These are phyloP conservation scores for Myriosclerotinia duriaeana DNA, from an alignment of 2,329 filamentous ascomycete genomes.

Conservation along the genomic window DNA sequence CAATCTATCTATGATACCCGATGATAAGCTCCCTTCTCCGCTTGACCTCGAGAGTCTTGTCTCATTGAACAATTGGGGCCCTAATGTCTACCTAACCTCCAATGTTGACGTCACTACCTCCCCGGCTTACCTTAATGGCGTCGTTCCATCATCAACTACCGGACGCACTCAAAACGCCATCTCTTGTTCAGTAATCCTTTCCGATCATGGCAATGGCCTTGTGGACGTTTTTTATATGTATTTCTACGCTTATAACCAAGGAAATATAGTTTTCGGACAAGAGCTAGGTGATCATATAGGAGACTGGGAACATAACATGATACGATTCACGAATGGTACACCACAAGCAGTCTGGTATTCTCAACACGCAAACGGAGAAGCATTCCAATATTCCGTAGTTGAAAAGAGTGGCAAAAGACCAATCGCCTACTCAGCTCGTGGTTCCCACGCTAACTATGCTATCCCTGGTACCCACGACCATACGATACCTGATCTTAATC, in stretches of 20 bases:
- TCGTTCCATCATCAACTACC: slow-evolving; percentile 48
- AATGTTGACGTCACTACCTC: slow-evolving; percentile 48
- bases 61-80: slow-evolving; percentile 46
- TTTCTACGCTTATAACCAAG: slow-evolving; percentile 42
- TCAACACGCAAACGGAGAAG: slow-evolving; percentile 62
- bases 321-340: slow-evolving; percentile 58
- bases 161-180: slow-evolving; percentile 53
- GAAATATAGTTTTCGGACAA: slow-evolving; percentile 38
- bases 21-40: slow-evolving; percentile 40
- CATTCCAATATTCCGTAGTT: slow-evolving; percentile 57
- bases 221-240: slow-evolving; percentile 42
- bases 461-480: slow-evolving; percentile 60
- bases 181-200: slow-evolving; percentile 55
- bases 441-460: slow-evolving; percentile 65
- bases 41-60: slow-evolving; percentile 51
- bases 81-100: slow-evolving; percentile 49
- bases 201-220: slow-evolving; percentile 52
- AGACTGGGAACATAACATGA: slow-evolving; percentile 67
- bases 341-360: slow-evolving; percentile 61
- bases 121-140: slow-evolving; percentile 52
- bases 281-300: slow-evolving; percentile 55
- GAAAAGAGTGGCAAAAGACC: slow-evolving; percentile 56
- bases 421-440: slow-evolving; percentile 57
- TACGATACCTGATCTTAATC: slow-evolving; percentile 59
- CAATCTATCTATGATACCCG: slow-evolving; percentile 45